Percentiles rank a stretch among this genome's conserved stretches.
These are phyloP conservation scores for Dothistroma pini DNA, from an alignment of 2,329 filamentous ascomycete species.

Conservation along the genomic window DNA sequence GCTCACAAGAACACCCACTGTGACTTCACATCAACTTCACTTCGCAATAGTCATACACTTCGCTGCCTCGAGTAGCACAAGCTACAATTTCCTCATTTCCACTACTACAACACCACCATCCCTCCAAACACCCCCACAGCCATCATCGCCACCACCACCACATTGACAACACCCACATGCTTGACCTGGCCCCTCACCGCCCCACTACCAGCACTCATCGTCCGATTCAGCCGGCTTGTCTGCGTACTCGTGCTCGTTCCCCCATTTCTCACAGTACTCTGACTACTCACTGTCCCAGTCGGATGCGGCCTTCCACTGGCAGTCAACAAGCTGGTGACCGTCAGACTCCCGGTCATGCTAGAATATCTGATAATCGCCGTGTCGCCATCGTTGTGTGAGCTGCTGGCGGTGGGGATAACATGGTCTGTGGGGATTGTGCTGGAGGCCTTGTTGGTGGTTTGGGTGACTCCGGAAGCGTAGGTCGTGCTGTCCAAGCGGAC, in stretches of 20 bases:
- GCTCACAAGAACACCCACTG: neutral
- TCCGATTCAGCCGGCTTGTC: neutral
- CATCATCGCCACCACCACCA: neutral
- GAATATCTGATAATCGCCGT: neutral
- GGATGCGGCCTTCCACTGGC: neutral
- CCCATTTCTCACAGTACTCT: neutral
- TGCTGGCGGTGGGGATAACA: neutral
- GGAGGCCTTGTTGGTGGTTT: neutral
- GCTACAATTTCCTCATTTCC: neutral
- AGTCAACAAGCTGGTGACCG: neutral
- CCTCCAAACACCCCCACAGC: neutral
- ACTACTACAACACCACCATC: constrained; percentile 4
- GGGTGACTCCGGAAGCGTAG: neutral
- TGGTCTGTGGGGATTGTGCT: neutral
- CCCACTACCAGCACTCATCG: constrained; percentile 3
- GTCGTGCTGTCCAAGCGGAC: neutral
- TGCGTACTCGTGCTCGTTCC: neutral
- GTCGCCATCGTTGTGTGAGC: neutral
- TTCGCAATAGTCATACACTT: neutral
- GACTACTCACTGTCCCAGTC: neutral
- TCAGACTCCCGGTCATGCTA: neutral
- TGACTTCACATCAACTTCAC: neutral
- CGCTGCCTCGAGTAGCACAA: neutral
- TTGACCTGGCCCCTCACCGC: neutral
- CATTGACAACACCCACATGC: constrained; percentile 1